Percentiles rank a stretch among this genome's conserved stretches.
These are phyloP conservation scores for Sonneratia alba DNA, from an alignment of 345 rosid genomes.

Conservation along the genomic window DNA sequence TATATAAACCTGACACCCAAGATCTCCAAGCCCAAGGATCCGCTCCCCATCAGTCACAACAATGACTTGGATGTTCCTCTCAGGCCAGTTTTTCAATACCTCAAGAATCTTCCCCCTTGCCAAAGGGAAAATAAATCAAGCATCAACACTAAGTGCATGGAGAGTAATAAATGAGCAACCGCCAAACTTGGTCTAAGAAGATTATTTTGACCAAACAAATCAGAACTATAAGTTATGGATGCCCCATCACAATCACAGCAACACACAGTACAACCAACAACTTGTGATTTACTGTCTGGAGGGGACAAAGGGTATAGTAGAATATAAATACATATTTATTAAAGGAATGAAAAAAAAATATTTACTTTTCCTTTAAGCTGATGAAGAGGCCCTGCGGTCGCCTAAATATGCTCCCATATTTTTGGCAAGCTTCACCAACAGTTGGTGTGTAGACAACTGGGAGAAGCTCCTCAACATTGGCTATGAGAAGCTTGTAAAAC, in stretches of 20 bases:
- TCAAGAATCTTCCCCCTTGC: conserved; percentile 82
- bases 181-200: background rate
- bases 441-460: conserved; percentile 97
- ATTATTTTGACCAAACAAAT: background rate
- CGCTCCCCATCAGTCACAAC: conserved; percentile 98
- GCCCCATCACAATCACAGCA: background rate
- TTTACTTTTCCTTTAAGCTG: conserved; percentile 85
- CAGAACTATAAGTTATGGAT: background rate
- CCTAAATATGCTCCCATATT: conserved; percentile 89
- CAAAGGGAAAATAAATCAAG: background rate
- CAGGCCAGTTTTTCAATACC: conserved; percentile 92
- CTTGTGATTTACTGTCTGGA: background rate
- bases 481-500: conserved; percentile 87
- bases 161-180: background rate
- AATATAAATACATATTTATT: background rate
- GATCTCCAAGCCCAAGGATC: conserved; percentile 92
- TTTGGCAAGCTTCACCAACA: conserved; percentile 98
- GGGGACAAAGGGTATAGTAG: background rate
- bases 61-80: conserved; percentile 86
- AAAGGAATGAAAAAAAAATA: conserved; percentile 1
- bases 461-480: conserved; percentile 85
- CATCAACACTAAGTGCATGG: background rate
- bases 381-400: conserved; percentile 97
- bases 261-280: background rate
- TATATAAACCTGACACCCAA: conserved; percentile 77